Base-by-base conservation (phyloP, 2,329 filamentous ascomycete genomes). In the Passalora sequoiae region DNA sequence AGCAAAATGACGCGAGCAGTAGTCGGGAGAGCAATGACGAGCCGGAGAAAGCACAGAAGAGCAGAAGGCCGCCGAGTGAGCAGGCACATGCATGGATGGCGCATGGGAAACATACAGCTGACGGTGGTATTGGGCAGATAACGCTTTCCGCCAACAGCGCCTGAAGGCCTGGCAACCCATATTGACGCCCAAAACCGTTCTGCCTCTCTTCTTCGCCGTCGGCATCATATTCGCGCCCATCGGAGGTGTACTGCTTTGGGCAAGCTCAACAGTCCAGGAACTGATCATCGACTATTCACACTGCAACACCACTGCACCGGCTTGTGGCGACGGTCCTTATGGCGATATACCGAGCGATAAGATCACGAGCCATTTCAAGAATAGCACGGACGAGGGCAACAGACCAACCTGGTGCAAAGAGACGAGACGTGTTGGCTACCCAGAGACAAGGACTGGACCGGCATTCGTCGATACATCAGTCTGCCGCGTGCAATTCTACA, bases 161-260 rank as follows among this genome's bases (percentile, higher is more conserved):
- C 71, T 98, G 67, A 96, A 97, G 71, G 92, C 92, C 72, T 98
- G 92, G 92, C 92, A 98, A 70, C 91, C 91, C 27, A 96, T 97
- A 62, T 75, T 96, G 39, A 97, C 91, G 3, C 91, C 91, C 2
- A 95, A 95, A 71, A 95, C 89, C 33, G 88, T 94, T 25, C 73
- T 94, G 24, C 89, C 89, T 49, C 78, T 96, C 47, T 95, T 96
- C 73, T 95, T 96, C 65, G 78, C 78, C 38, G 83, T 96, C 58
- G 89, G 88, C 47, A 77, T 95, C 58, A 87, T 97, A 64, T 95
- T 96, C 65, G 89, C 89, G 24, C 89, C 91, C 43, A 89, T 97
- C 54, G 91, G 91, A 30, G 91, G 88, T 38, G 69, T 92, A 36
- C 72, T 97, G 38, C 72, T 96, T 42, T 96, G 84, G 69, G 89